These are phyloP conservation scores for Cercospora canescens DNA, from an alignment of 2,329 filamentous ascomycete genomes.

Conservation along the genomic window DNA sequence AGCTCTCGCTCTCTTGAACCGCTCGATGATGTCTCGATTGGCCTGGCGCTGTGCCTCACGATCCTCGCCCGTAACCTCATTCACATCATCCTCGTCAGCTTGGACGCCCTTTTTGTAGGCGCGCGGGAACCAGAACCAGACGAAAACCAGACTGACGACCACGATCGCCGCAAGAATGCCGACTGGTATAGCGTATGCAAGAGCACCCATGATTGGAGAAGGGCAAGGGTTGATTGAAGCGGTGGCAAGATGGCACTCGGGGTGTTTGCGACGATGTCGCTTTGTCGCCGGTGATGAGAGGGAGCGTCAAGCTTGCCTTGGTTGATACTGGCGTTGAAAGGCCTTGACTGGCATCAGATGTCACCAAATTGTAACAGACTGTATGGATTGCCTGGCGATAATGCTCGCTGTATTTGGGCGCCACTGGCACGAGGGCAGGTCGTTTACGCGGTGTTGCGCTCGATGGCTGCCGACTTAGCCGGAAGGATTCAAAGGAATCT, in stretches of 20 bases:
- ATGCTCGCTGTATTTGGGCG: not conserved
- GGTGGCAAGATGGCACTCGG: not conserved
- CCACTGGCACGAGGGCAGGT: not conserved
- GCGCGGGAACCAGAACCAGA: conserved; percentile 35
- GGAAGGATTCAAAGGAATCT: conserved; percentile 1
- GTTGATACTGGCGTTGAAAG: not conserved
- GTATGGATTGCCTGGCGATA: not conserved
- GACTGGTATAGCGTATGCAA: conserved; percentile 30
- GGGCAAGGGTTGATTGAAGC: not conserved
- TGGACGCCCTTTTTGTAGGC: conserved; percentile 26
- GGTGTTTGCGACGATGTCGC: not conserved
- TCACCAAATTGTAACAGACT: not conserved
- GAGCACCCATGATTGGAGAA: conserved; percentile 19
- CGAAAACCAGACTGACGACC: conserved; percentile 25
- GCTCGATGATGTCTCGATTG: conserved; percentile 23
- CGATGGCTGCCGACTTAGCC: not conserved
- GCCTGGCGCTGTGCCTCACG: conserved; percentile 17
- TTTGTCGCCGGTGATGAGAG: not conserved
- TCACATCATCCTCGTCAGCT: conserved; percentile 21
- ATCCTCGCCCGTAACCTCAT: conserved; percentile 11
- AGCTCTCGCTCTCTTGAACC: conserved; percentile 19
- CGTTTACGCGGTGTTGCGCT: not conserved
- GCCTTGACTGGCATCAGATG: not conserved
- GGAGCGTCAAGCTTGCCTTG: not conserved
- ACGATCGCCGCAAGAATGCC: conserved; percentile 29